Evolutionary conservation across 176 grass and related monocot species (phyloP), one percentile per base, ranked within the genome.

Genomic region (Aegilops bicornis): DNA sequence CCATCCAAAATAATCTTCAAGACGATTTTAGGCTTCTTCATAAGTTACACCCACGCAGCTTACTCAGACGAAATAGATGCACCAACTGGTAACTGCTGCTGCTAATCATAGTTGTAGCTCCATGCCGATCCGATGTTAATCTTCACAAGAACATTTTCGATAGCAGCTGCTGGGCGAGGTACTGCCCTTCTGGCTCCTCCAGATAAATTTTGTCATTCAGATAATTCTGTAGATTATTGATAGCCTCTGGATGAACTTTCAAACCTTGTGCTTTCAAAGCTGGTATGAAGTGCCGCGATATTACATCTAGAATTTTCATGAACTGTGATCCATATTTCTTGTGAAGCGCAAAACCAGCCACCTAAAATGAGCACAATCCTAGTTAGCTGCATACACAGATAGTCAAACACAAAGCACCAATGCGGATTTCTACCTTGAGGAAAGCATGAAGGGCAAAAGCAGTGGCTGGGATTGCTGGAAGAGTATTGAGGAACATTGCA

Each of bases 361-460:
- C 92, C 97, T 98, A 74, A 87, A 86, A 73, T 85, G 15, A 82
- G n/a, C 2, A 65, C 0, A 73, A 86, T 67, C 37, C 66, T 37
- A 14, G 16, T 87, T 71, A 90, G 63, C 22, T 54, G 50, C 50
- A 54, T 11, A 79, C 24, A 50, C 48, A 20, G 39, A 25, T 66
- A 75, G 13, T 75, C 72, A 75, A 12, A 33, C 4, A 50, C 8
- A 14, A 47, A 16, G 43, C 4, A 35, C 0, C 35, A 36, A 60
- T 75, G 43, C 29, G 10, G 17, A 48, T 54, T 15, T 77, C 13
- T 70, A 95, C 96, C 96, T 91, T 94, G 36, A 96, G 88, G 84
- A 98, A 98, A 61, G 92, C 88, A 73, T 96, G 92, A 84, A 98
- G 89, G 7, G 97, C 97, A 84, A 29, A 85, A 30, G 92, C 94